phyloP scores from a whole-genome alignment of 768 basidiomycete species.

The Kwoniella newhampshirensis region DNA sequence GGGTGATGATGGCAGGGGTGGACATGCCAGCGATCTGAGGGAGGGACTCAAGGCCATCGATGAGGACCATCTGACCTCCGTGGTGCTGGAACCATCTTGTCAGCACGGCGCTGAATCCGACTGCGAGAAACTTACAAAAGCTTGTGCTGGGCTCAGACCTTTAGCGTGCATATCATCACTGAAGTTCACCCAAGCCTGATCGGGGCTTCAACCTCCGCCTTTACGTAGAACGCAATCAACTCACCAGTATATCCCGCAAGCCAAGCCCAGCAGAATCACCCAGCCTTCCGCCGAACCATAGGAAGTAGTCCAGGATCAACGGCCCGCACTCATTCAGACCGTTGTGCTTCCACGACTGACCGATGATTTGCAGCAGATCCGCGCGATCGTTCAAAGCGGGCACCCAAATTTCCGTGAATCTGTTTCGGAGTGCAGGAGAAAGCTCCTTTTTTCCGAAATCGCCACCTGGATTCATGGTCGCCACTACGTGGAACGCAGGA shows the following conservation, averaged over 20 bases:
- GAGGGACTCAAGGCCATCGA: slow-evolving; percentile 82
- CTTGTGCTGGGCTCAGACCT: slow-evolving; percentile 17
- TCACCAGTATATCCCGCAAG: slow-evolving; percentile 82
- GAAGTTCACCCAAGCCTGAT: slow-evolving; percentile 89
- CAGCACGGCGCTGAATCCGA: neutral
- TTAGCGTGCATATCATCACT: slow-evolving; percentile 62
- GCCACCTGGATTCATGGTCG: slow-evolving; percentile 99
- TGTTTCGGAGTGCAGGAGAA: slow-evolving; percentile 91
- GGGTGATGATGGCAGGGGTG: slow-evolving; percentile 59
- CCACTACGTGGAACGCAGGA: slow-evolving; percentile 77
- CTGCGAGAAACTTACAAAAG: slow-evolving; percentile 36
- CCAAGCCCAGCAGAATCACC: slow-evolving; percentile 64
- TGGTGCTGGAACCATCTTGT: slow-evolving; percentile 72
- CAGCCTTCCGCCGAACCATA: slow-evolving; percentile 70
- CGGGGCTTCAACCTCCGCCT: slow-evolving; percentile 3
- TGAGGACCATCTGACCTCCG: slow-evolving; percentile 84
- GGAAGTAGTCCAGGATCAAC: slow-evolving; percentile 70
- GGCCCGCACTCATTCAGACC: slow-evolving; percentile 62
- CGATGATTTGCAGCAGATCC: slow-evolving; percentile 77
- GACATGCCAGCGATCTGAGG: slow-evolving; percentile 71
- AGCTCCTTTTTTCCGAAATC: slow-evolving; percentile 99
- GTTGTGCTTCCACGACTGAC: slow-evolving; percentile 65
- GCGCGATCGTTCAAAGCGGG: slow-evolving; percentile 70
- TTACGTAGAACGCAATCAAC: slow-evolving; percentile 42
- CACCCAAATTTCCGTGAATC: slow-evolving; percentile 99